A percentile compares a stretch with the other conserved stretches of the same genome.
These are phyloP conservation scores for Podila epicladia DNA, from an alignment of 192 early-diverging fungal species.

Conservation along the genomic window DNA sequence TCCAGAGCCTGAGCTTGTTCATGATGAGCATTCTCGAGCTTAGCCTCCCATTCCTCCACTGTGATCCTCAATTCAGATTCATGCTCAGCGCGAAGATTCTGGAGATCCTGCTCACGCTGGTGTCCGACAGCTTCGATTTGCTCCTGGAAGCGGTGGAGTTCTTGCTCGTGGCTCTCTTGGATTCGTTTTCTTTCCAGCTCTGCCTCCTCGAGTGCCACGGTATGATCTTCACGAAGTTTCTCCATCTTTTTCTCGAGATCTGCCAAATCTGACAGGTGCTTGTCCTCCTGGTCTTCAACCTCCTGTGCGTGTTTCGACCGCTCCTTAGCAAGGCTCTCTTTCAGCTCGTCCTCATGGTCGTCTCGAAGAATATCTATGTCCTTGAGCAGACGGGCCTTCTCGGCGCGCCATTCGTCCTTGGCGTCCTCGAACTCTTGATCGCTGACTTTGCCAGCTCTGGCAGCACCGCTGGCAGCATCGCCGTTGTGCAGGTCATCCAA, in stretches of 20 bases:
- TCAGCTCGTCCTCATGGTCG: conserved; percentile 21
- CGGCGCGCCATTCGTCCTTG: conserved; percentile 20
- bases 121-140: neutral
- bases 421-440: conserved; percentile 10
- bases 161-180: neutral
- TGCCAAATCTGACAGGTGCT: conserved; percentile 8
- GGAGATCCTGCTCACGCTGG: neutral
- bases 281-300: conserved; percentile 11
- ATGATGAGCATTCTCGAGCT: neutral
- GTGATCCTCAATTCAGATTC: neutral
- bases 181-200: neutral
- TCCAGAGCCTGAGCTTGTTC: neutral
- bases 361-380: conserved; percentile 19
- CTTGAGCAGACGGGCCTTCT: conserved; percentile 14
- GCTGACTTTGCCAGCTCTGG: neutral
- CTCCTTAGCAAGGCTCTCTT: conserved; percentile 1
- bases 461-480: no score
- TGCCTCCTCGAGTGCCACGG: conserved; percentile 1
- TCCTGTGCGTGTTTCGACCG: neutral
- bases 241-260: conserved; percentile 9
- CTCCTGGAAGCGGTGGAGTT: neutral
- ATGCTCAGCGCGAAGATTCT: neutral
- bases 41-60: neutral
- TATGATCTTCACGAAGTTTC: conserved; percentile 6
- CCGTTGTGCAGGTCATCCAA: conserved; percentile 10